Percentiles rank a stretch among this genome's conserved stretches.
phyloP scores from a whole-genome alignment of 2,329 filamentous ascomycete species.

The Pyrenochaeta sp. region DNA sequence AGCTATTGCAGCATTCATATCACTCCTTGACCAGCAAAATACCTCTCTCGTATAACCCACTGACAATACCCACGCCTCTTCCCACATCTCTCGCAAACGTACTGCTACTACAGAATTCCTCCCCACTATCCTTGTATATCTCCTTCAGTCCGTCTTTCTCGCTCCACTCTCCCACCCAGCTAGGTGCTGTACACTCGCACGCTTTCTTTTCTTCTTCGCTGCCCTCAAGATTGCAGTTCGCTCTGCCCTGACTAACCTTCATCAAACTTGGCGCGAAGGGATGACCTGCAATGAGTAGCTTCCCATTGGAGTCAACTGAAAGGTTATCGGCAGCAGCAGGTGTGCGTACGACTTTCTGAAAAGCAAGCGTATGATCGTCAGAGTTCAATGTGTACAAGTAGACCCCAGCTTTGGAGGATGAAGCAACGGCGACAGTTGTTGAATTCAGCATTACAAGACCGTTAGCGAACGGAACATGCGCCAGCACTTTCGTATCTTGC shows the following conservation, averaged over 20 bases:
- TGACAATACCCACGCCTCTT: conserved; percentile 47
- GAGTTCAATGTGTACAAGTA: conserved; percentile 43
- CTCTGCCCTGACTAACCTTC: conserved; percentile 28
- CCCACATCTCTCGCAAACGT: conserved; percentile 50
- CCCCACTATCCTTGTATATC: conserved; percentile 45
- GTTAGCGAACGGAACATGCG: conserved; percentile 52
- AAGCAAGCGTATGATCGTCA: conserved; percentile 15
- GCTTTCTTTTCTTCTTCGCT: conserved; percentile 26
- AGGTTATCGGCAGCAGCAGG: conserved; percentile 53
- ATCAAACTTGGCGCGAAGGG: conserved; percentile 46
- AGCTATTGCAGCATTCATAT: neutral
- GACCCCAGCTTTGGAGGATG: conserved; percentile 43
- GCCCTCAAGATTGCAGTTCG: conserved; percentile 23
- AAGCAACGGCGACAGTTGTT: conserved; percentile 51
- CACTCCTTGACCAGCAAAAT: conserved; percentile 48
- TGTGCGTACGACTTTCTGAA: conserved; percentile 24
- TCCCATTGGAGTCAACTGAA: conserved; percentile 47
- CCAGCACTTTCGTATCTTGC: conserved; percentile 29
- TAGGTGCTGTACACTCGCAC: conserved; percentile 40
- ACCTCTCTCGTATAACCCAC: conserved; percentile 53
- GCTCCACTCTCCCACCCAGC: conserved; percentile 53
- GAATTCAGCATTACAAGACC: conserved; percentile 50
- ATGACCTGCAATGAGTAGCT: conserved; percentile 54
- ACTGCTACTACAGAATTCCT: conserved; percentile 47
- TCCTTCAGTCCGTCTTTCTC: conserved; percentile 41